Evolutionary conservation across 192 early-diverging fungal genomes (phyloP), one percentile per base, ranked within the genome.

Genomic region (Coemansia sp.): DNA sequence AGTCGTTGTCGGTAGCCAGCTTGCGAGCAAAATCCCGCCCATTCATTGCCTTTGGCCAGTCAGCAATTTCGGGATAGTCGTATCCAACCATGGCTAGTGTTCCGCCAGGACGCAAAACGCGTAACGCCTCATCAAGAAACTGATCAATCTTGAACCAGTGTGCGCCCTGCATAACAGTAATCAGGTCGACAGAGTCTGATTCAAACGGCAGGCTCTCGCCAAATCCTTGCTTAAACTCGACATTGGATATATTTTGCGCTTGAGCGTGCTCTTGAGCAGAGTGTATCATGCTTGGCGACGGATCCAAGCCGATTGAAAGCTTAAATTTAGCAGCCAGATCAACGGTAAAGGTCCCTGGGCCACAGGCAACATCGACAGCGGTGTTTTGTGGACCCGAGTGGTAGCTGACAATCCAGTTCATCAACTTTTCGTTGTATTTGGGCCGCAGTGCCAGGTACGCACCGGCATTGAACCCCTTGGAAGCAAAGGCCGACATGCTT

Each of bases 121-220:
- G 63, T 16, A 55, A 52, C 3, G 55, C 50, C 40, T 73, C 63
- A 20, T 23, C n/a, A 37, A 61, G 56, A 49, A 67, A 65, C 1
- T 58, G 20, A 5, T 45, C 21, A 0, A 55, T 44, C 2, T 59
- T 50, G 42, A 73, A 73, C 64, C 64, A 73, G 45, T 73, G 71
- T 36, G 51, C 71, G n/a, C 64, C 71, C 46, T 66, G 56, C 62
- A 65, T 60, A 2, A 73, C 62, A 16, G 71, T 63, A 13, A 73
- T 7, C 39, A 73, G 21, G 35, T 73, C 70, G 10, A 63, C 50
- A n/a, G 59, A 59, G 39, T 44, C 12, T 2, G 53, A 23, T 14
- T 59, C 70, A 15, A 63, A 54, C 8, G 63, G 55, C n/a, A 65
- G 45, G 15, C 38, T 43, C 15, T 73, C 70, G 19, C 53, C 70